Percentiles rank a stretch among this genome's conserved stretches.
Conservation (phyloP, 2,329 filamentous ascomycete genomes). For the Penicillium olsonii region DNA sequence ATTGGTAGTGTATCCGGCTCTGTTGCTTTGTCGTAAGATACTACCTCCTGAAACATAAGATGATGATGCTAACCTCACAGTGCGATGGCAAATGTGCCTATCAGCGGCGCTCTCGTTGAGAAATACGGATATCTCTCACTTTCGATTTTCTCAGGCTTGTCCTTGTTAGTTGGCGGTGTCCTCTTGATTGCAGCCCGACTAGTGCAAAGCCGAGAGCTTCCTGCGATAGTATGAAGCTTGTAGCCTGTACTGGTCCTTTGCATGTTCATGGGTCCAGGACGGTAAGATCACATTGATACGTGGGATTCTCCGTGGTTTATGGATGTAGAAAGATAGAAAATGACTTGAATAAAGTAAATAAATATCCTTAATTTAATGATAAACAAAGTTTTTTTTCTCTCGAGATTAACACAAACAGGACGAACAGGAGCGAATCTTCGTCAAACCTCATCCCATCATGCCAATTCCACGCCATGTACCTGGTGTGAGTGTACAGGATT, state of each 20-base stretch:
- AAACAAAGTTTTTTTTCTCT: too few species aligned
- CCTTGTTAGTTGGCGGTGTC: conserved; percentile 33
- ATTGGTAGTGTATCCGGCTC: conserved; percentile 47
- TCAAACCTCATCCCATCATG: too few species aligned
- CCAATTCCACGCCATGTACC: too few species aligned
- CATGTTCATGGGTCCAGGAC: too few species aligned
- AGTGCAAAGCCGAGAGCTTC: conserved; percentile 6
- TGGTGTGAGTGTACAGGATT: neutral
- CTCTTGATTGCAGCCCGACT: conserved; percentile 15
- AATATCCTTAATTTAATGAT: too few species aligned
- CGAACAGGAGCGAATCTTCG: too few species aligned
- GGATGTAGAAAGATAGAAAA: too few species aligned
- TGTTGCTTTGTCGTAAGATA: conserved; percentile 46
- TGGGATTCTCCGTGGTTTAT: too few species aligned
- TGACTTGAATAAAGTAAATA: too few species aligned
- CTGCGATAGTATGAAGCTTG: conserved; percentile 5
- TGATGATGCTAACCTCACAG: conserved; percentile 21
- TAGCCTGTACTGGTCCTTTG: neutral
- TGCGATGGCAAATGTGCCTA: conserved; percentile 45
- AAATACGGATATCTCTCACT: conserved; percentile 45
- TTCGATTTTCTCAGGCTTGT: conserved; percentile 40
- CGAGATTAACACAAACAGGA: too few species aligned
- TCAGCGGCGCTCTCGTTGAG: conserved; percentile 43
- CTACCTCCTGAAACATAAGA: neutral
- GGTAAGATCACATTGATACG: too few species aligned